Percentiles rank a stretch among this genome's conserved stretches.
Evolutionary conservation across 768 basidiomycete species (phyloP).

Genomic region (Leccinum uliginosum): DNA sequence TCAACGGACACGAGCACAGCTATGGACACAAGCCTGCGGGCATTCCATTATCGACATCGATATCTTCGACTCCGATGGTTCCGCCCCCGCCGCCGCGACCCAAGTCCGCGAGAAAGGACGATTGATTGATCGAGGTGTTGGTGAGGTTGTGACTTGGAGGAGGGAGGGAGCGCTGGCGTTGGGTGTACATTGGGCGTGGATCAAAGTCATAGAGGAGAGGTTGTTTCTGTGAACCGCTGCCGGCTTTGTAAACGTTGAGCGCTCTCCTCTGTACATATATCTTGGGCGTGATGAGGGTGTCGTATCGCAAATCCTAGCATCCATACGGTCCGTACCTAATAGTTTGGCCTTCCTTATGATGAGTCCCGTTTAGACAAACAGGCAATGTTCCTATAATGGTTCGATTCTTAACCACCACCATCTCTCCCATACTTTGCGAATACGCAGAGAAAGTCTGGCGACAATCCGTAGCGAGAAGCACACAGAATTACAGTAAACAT

Average conservation of each 20-base stretch:
- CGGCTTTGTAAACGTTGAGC: background rate
- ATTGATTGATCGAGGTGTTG: slow-evolving; percentile 9
- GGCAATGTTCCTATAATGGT: too few species aligned
- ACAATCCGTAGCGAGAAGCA: too few species aligned
- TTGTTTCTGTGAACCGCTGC: background rate
- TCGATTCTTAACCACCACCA: too few species aligned
- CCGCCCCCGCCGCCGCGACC: slow-evolving; percentile 17
- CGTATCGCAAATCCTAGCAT: too few species aligned
- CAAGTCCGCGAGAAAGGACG: slow-evolving; percentile 24
- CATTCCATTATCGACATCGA: slow-evolving; percentile 18
- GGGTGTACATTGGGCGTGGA: background rate
- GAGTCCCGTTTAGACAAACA: too few species aligned
- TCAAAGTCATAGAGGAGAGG: background rate
- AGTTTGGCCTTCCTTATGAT: too few species aligned
- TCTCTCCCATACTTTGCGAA: too few species aligned
- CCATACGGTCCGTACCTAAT: too few species aligned
- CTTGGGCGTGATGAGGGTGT: too few species aligned
- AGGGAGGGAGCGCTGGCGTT: background rate
- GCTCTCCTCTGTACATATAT: background rate
- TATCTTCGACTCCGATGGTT: slow-evolving; percentile 13
- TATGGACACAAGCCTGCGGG: slow-evolving; percentile 2
- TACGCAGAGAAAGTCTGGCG: too few species aligned
- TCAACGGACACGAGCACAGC: background rate
- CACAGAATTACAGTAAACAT: too few species aligned
- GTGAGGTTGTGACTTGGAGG: background rate